Conservation (phyloP, 2,329 filamentous ascomycete species). For the Cladosporium halotolerans region DNA sequence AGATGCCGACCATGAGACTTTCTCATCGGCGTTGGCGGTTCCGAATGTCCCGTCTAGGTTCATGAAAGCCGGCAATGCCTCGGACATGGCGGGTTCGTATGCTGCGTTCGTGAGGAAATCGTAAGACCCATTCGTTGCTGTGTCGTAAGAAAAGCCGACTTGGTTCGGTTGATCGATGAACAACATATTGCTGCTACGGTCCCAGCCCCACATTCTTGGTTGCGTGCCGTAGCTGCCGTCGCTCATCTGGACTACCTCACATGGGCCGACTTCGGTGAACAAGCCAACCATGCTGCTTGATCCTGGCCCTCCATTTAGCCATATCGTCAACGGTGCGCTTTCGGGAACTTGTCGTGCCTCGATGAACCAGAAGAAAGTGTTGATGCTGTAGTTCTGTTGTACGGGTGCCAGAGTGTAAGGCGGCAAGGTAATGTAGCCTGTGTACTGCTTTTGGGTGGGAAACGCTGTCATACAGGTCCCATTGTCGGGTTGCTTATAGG, state of each 20-base stretch:
- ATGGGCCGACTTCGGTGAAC: constrained; percentile 53
- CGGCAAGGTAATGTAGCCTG: constrained; percentile 59
- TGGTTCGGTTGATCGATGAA: constrained; percentile 62
- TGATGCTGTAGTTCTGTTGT: constrained; percentile 52
- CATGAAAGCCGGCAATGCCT: constrained; percentile 30
- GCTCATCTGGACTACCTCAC: constrained; percentile 36
- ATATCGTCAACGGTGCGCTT: constrained; percentile 52
- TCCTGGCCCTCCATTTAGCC: constrained; percentile 63
- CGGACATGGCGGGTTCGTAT: constrained; percentile 34
- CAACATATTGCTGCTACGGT: constrained; percentile 53
- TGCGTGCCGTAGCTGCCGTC: constrained; percentile 35
- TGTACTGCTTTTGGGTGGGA: constrained; percentile 59
- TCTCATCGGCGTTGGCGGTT: constrained; percentile 39
- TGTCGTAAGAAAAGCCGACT: constrained; percentile 63
- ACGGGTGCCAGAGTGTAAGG: constrained; percentile 41
- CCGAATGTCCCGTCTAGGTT: constrained; percentile 60
- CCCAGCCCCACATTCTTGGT: constrained; percentile 60
- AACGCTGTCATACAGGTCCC: constrained; percentile 62
- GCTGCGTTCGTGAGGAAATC: constrained; percentile 40
- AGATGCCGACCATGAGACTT: constrained; percentile 17
- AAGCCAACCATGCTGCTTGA: constrained; percentile 59
- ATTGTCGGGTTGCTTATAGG: constrained; percentile 56
- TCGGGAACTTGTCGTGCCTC: constrained; percentile 46
- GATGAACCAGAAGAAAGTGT: constrained; percentile 63
- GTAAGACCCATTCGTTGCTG: constrained; percentile 54